These are phyloP conservation scores for Calocybe gangraenosa DNA, from an alignment of 768 basidiomycete species.

Conservation along the genomic window DNA sequence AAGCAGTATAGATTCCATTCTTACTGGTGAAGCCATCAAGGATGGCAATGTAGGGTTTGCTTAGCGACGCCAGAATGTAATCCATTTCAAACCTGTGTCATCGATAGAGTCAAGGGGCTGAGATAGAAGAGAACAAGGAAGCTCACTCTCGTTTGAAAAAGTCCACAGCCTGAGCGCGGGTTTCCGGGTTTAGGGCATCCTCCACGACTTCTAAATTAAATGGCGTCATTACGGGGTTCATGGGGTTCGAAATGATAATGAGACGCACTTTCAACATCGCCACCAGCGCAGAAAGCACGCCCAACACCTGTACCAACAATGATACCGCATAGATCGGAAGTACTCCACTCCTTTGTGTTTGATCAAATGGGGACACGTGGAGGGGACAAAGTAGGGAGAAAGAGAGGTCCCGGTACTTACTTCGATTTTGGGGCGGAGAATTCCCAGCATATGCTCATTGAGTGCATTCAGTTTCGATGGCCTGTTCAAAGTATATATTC, in stretches of 20 bases:
- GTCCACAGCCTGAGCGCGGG: conserved; percentile 61
- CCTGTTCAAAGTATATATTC: conserved; percentile 79
- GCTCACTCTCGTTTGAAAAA: conserved; percentile 91
- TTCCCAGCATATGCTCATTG: conserved; percentile 69
- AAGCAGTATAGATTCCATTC: conserved; percentile 23
- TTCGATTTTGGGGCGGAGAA: conserved; percentile 71
- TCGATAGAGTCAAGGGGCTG: conserved; percentile 9
- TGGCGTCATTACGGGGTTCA: not conserved
- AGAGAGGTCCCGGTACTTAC: conserved; percentile 33
- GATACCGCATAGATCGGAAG: conserved; percentile 63
- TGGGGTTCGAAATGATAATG: conserved; percentile 3
- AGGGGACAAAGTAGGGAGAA: conserved; percentile 9
- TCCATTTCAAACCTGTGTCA: conserved; percentile 71
- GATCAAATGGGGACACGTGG: not conserved
- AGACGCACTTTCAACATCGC: conserved; percentile 82
- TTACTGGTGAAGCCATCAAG: conserved; percentile 90
- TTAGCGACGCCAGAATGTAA: conserved; percentile 61
- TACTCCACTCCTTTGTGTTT: conserved; percentile 61
- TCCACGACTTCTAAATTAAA: conserved; percentile 50
- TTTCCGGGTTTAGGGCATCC: conserved; percentile 44
- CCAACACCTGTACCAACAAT: conserved; percentile 71
- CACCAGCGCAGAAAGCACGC: conserved; percentile 89
- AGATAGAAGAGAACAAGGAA: conserved; percentile 15
- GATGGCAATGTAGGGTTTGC: conserved; percentile 88
- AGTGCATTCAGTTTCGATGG: conserved; percentile 80